A percentile compares a stretch with the other conserved stretches of the same genome.
These are phyloP conservation scores for Camptophora hylomeconis DNA, from an alignment of 2,329 filamentous ascomycete species.

Conservation along the genomic window DNA sequence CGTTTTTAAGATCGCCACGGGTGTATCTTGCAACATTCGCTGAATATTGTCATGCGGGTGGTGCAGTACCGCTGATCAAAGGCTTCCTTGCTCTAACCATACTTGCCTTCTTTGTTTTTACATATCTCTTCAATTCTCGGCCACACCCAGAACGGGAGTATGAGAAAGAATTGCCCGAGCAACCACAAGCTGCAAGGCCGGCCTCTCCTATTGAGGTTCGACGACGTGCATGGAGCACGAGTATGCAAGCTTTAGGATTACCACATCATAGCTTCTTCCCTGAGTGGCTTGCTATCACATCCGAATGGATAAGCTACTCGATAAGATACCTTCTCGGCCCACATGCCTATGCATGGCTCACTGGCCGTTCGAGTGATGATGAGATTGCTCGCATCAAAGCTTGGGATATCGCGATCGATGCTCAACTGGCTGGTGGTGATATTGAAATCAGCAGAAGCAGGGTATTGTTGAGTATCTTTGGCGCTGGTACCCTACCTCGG, in stretches of 20 bases:
- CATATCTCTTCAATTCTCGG: slow-evolving; percentile 44
- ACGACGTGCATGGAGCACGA: slow-evolving; percentile 81
- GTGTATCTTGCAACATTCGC: slow-evolving; percentile 15
- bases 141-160: slow-evolving; percentile 36
- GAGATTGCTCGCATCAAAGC: slow-evolving; percentile 78
- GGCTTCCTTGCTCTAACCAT: slow-evolving; percentile 20
- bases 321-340: slow-evolving; percentile 65
- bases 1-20: slow-evolving; percentile 21
- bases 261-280: slow-evolving; percentile 76
- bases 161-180: slow-evolving; percentile 20
- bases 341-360: slow-evolving; percentile 63
- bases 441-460: slow-evolving; percentile 79
- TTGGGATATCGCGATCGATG: slow-evolving; percentile 86
- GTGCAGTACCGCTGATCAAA: slow-evolving; percentile 16
- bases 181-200: slow-evolving; percentile 44
- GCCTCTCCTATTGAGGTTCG: slow-evolving; percentile 75
- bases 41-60: slow-evolving; percentile 15
- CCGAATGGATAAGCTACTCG: slow-evolving; percentile 74
- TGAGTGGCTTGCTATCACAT: slow-evolving; percentile 65
- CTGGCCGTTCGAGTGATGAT: slow-evolving; percentile 69
- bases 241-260: slow-evolving; percentile 84
- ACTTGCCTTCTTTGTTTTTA: slow-evolving; percentile 41
- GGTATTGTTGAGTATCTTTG: slow-evolving; percentile 71
- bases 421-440: slow-evolving; percentile 82
- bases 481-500: slow-evolving; percentile 73